Conservation (phyloP, 1,139 yeast species). For the Sugiyamaella xylanicola region DNA sequence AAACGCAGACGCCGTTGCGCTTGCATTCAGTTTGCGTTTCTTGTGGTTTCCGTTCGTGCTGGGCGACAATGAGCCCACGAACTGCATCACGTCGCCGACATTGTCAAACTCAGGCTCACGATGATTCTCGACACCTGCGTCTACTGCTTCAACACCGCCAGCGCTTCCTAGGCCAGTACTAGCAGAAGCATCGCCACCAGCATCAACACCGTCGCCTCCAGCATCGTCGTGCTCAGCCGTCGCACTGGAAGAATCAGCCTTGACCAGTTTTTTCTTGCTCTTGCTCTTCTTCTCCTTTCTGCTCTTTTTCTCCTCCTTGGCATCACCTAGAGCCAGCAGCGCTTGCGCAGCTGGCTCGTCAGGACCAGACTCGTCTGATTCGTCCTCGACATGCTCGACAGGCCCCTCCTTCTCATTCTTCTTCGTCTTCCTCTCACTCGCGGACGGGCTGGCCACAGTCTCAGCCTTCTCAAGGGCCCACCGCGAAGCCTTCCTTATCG, state of each 20-base stretch:
- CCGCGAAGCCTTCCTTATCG: slow-evolving; percentile 12
- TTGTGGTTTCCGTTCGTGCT: slow-evolving; percentile 17
- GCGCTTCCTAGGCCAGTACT: slow-evolving; percentile 1
- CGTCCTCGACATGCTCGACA: slow-evolving; percentile 23
- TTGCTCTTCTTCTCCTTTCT: slow-evolving; percentile 24
- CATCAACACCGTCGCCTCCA: slow-evolving; percentile 23
- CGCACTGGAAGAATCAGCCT: too few species aligned
- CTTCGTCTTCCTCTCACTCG: slow-evolving; percentile 4
- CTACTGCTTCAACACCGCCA: slow-evolving; percentile 22
- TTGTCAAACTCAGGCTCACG: slow-evolving; percentile 13
- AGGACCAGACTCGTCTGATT: slow-evolving; percentile 23
- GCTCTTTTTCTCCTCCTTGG: slow-evolving; percentile 24
- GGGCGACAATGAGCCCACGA: slow-evolving; percentile 24
- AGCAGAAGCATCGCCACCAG: slow-evolving; percentile 16
- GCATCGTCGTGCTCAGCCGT: neutral
- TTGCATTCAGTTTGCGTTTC: slow-evolving; percentile 21
- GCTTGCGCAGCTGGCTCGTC: slow-evolving; percentile 39
- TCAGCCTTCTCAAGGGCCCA: too few species aligned
- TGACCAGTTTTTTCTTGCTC: slow-evolving; percentile 13
- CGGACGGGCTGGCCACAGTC: too few species aligned
- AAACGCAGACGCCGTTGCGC: slow-evolving; percentile 9
- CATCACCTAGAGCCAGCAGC: slow-evolving; percentile 36
- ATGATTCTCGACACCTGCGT: slow-evolving; percentile 22
- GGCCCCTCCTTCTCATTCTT: too few species aligned
- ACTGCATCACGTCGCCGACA: slow-evolving; percentile 25